Evolutionary conservation across 202 grass and related monocot genomes (phyloP), one percentile per base, ranked within the genome.

Genomic region (Elaeis oleifera): DNA sequence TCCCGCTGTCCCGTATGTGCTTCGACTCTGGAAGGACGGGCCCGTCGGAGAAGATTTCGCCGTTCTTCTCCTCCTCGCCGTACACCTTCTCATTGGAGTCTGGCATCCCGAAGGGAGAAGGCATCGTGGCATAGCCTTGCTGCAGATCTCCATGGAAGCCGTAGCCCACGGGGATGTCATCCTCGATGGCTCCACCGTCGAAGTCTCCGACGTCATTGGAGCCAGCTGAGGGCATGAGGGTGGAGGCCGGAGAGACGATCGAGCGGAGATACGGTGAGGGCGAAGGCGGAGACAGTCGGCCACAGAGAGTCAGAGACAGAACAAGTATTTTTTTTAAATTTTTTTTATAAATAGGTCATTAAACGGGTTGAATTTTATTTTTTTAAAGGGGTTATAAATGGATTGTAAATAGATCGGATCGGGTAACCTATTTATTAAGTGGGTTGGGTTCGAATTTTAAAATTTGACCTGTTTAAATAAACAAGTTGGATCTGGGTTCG

Each of bases 31-130:
- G 63, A 52, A 66, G 63, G 22, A 66, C 49, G 2, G 63, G 49
- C 6, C 16, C 63, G 49, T 66, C 63, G 6, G 63, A 18, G 13
- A 18, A 66, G 63, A 66, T 66, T 9, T 66, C 63, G 3, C 49
- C 50, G 21, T 66, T 66, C 48, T 52, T 23, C 23, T 66, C 23
- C 49, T 52, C 23, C 23, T 20, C 20, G 20, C 63, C 63, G 6
- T 66, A 66, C 1, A 49, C 16, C 63, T 22, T 20, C 25, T 50
- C 63, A n/a, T 66, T 66, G 49, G 63, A 48, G 18, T 63, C 17
- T 0, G 60, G 60, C 60, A 63, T 23, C 18, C 27, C 31, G 50
- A 66, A 66, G 23, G 63, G 63, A 17, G 63, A 26, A 11, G 48
- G 1, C 50, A 23, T 5, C 14, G 63, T 20, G 20, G 20, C 20